A percentile compares a stretch with the other conserved stretches of the same genome.
These are phyloP conservation scores for Thielaviopsis punctulata DNA, from an alignment of 2,329 filamentous ascomycete genomes.

Conservation along the genomic window DNA sequence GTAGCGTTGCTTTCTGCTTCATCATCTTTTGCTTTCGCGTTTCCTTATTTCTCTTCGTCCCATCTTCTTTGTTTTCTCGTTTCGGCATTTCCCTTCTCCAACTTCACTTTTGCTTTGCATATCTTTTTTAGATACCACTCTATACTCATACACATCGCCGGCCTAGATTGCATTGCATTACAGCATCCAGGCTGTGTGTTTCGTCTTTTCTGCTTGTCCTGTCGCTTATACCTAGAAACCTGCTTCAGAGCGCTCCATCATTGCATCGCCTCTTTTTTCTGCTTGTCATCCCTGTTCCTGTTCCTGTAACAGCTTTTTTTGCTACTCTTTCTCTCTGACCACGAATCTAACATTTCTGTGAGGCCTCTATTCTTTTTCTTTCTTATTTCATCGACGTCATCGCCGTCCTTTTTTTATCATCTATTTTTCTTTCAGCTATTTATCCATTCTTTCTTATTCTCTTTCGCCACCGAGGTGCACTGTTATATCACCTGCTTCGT, in stretches of 20 bases:
- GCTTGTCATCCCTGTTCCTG: not conserved
- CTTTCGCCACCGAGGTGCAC: not conserved
- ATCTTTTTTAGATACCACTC: not conserved
- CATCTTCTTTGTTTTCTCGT: not conserved
- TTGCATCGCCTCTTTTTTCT: constrained; percentile 8
- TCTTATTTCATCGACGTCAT: not conserved
- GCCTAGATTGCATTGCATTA: not conserved
- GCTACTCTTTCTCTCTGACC: not conserved
- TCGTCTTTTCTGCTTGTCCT: constrained; percentile 3
- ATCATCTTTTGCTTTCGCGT: not conserved
- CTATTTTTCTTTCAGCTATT: not conserved
- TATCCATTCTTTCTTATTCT: not conserved
- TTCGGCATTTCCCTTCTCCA: not conserved
- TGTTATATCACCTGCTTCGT: not conserved
- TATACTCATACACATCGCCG: not conserved
- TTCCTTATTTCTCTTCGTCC: not conserved
- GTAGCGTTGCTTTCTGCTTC: not conserved
- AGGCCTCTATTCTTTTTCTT: not conserved
- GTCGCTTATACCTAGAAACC: constrained; percentile 9
- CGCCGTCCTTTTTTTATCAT: not conserved
- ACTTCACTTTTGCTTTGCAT: not conserved
- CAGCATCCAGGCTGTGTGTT: constrained; percentile 3
- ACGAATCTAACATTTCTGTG: not conserved
- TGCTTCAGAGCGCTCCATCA: constrained; percentile 7
- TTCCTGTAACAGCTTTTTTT: not conserved